A percentile compares a stretch with the other conserved stretches of the same genome.
Evolutionary conservation across 495 filamentous ascomycete species (phyloP).

Genomic region (Xylona heveae): DNA sequence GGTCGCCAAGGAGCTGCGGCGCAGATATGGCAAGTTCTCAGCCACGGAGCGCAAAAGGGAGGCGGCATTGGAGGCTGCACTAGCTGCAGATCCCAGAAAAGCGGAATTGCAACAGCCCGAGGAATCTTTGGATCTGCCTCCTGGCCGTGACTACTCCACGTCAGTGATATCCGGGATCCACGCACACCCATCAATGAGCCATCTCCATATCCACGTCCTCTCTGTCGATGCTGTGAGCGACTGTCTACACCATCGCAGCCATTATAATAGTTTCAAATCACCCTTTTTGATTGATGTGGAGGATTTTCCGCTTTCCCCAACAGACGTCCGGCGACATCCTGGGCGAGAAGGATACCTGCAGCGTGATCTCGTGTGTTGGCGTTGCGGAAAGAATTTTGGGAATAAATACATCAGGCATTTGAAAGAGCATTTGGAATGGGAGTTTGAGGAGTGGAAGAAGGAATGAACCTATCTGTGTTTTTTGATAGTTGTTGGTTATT

Average conservation of each 20-base stretch:
- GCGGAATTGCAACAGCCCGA: too few relatives aligned
- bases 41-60: slow-evolving; percentile 32
- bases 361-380: slow-evolving; percentile 58
- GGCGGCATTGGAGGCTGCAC: slow-evolving; percentile 29
- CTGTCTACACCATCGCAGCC: slow-evolving; percentile 55
- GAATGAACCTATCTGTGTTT: too few relatives aligned
- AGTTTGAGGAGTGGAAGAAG: slow-evolving; percentile 66
- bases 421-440: slow-evolving; percentile 59
- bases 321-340: slow-evolving; percentile 36
- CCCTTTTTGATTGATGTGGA: slow-evolving; percentile 68
- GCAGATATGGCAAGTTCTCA: slow-evolving; percentile 43
- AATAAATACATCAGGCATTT: slow-evolving; percentile 48
- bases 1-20: slow-evolving; percentile 55
- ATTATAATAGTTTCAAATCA: slow-evolving; percentile 84
- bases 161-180: slow-evolving; percentile 68
- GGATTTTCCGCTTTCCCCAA: slow-evolving; percentile 49
- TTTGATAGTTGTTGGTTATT: too few relatives aligned
- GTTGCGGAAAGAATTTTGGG: slow-evolving; percentile 55
- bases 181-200: slow-evolving; percentile 74
- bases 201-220: slow-evolving; percentile 80
- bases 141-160: slow-evolving; percentile 55
- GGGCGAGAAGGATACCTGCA: slow-evolving; percentile 32
- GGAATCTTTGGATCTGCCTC: slow-evolving; percentile 37
- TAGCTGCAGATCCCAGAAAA: slow-evolving; percentile 18
- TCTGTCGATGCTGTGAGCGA: slow-evolving; percentile 50